Conservation (phyloP, 192 early-diverging fungal genomes). For the Dimargaris verticillata region DNA sequence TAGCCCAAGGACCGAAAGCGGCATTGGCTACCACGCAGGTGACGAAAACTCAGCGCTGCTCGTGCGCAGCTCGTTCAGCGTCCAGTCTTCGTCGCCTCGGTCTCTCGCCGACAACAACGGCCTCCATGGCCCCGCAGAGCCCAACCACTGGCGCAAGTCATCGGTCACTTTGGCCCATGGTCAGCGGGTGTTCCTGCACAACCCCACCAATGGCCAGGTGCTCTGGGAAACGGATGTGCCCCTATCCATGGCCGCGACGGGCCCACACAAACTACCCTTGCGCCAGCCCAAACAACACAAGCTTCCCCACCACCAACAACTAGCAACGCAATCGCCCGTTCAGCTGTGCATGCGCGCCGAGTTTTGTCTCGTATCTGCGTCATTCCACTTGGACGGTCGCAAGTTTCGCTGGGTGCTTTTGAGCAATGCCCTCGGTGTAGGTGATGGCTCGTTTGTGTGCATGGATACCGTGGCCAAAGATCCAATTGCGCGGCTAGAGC, state of each 20-base stretch:
- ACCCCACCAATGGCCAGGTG: not conserved
- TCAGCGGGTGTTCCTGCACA: constrained; percentile 7
- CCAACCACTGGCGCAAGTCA: constrained; percentile 6
- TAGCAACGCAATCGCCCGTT: not conserved
- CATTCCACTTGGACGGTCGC: not conserved
- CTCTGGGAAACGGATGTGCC: constrained; percentile 9
- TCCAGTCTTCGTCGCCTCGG: no score
- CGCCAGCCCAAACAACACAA: not conserved
- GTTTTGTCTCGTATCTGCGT: constrained; percentile 10
- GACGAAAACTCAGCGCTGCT: not conserved
- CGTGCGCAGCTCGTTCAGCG: no score
- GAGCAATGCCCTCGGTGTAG: constrained; percentile 9
- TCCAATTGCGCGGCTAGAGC: constrained; percentile 4
- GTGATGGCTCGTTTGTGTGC: constrained; percentile 7
- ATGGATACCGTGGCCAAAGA: constrained; percentile 8
- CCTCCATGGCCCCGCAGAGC: no score
- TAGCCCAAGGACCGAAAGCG: not conserved
- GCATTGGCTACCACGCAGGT: not conserved
- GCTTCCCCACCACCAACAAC: not conserved
- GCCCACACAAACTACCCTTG: no score
- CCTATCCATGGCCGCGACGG: no score
- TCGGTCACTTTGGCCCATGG: not conserved
- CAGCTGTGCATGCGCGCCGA: constrained; percentile 3
- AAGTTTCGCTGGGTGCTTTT: constrained; percentile 7
- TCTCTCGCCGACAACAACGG: no score